A percentile compares a stretch with the other conserved stretches of the same genome.
Conservation (phyloP, 2,329 filamentous ascomycete species). For the Aspergillus viridinutans region DNA sequence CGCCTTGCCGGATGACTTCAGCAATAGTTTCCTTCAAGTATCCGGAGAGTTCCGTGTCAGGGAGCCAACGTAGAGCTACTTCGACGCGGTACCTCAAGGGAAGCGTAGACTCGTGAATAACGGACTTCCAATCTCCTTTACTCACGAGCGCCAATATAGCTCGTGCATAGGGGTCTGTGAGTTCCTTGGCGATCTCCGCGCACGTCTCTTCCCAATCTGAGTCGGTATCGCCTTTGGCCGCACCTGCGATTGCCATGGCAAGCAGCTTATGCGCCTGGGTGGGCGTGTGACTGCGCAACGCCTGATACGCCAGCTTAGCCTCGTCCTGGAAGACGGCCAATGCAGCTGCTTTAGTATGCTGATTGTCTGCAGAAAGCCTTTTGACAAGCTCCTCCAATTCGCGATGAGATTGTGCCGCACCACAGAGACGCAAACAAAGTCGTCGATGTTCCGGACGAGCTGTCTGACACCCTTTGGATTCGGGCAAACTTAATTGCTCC, state of each 20-base stretch:
- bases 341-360: conserved; percentile 61
- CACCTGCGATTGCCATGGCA: conserved; percentile 49
- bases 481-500: conserved; percentile 47
- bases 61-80: conserved; percentile 53
- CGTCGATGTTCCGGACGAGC: conserved; percentile 54
- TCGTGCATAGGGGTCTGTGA: conserved; percentile 58
- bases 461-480: conserved; percentile 50
- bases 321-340: conserved; percentile 59
- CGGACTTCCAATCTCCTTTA: conserved; percentile 56
- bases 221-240: conserved; percentile 45
- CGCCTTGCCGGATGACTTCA: conserved; percentile 50
- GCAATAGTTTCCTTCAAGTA: conserved; percentile 54
- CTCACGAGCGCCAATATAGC: conserved; percentile 59
- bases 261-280: conserved; percentile 54
- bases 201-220: conserved; percentile 59
- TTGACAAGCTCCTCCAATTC: conserved; percentile 48
- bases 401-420: conserved; percentile 52
- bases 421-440: conserved; percentile 57
- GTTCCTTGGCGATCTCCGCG: conserved; percentile 58
- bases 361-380: conserved; percentile 48
- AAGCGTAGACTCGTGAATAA: conserved; percentile 55
- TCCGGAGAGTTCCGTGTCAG: conserved; percentile 43
- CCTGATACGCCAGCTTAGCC: conserved; percentile 54
- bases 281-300: conserved; percentile 52
- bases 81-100: conserved; percentile 59